Base-by-base conservation (phyloP, 2,329 filamentous ascomycete species). In the Rugonectria rugulosa region DNA sequence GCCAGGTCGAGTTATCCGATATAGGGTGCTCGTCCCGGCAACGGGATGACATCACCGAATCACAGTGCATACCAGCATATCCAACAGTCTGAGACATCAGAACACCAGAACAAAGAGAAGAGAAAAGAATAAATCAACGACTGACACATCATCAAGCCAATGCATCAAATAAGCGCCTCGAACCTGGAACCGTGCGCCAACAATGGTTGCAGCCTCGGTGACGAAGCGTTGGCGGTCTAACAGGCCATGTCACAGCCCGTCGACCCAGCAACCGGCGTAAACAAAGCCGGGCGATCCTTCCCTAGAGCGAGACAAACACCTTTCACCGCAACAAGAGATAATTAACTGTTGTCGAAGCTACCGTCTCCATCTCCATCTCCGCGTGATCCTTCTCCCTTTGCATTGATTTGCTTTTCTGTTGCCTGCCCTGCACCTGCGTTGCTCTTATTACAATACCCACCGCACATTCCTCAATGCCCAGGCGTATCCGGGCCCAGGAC, bases 211-310 rank as follows among this genome's bases (percentile, higher is more conserved):
- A n/a, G 15, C 21, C 15, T 27, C 31, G 32, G 34, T 47, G 32
- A 34, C 44, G 32, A n/a, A 23, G 32, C 34, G 31, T 42, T 50
- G 54, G 24, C 54, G 23, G 14, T 23, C 15, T 27, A 56, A 45
- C 38, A 50, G 45, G 38, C 24, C 47, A 49, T 38, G 15, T 31
- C 9, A 37, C 41, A 19, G 48, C 31, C 19, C n/a, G 68, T 73
- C 63, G 68, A 65, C 72, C 64, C 61, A 59, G 71, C 72, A 73
- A 74, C 72, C 23, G 49, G 32, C 15, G 68, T 74, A 71, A 74
- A 74, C 72, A 74, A 71, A 62, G 32, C 62, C 54, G 62, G 54
- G 44, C 60, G 46, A 57, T 64, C 42, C 44, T 57, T 48, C 48
- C 53, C 49, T 52, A 56, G n/a, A n/a, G n/a, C n/a, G n/a, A n/a